These are phyloP conservation scores for Eragrostis nindensis DNA, from an alignment of 176 grass and related monocot species.

Conservation along the genomic window DNA sequence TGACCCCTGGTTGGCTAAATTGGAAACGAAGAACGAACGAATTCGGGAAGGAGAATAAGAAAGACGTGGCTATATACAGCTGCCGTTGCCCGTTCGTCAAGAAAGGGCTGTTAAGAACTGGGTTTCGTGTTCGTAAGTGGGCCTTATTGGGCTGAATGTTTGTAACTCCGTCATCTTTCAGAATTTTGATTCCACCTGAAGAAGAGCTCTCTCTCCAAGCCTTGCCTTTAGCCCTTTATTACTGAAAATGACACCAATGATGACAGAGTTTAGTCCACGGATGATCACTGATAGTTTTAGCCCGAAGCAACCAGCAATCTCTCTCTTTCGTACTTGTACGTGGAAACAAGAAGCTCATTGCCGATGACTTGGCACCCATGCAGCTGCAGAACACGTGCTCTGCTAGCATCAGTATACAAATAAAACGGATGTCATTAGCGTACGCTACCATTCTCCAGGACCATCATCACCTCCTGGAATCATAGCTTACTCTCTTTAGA, in stretches of 20 bases:
- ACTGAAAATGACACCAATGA: no score
- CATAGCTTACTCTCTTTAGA: slow-evolving; percentile 31
- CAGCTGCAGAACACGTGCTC: slow-evolving; percentile 18
- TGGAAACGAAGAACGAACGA: not conserved
- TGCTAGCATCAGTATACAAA: not conserved
- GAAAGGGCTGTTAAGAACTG: not conserved
- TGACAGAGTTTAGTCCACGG: not conserved
- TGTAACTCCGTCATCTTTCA: not conserved
- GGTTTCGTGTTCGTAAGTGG: not conserved
- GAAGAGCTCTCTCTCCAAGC: no score
- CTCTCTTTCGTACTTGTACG: not conserved
- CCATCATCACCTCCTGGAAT: slow-evolving; percentile 4
- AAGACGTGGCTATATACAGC: not conserved
- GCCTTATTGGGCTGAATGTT: not conserved
- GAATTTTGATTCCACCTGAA: no score
- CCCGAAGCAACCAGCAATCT: not conserved
- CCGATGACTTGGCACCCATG: not conserved
- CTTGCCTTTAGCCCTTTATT: no score
- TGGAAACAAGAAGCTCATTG: not conserved
- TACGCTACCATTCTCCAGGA: slow-evolving; percentile 12
- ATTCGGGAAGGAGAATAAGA: not conserved
- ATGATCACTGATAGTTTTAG: not conserved
- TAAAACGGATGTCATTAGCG: slow-evolving; percentile 32
- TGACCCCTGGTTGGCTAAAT: no score
- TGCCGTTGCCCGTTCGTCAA: no score